Evolutionary conservation across 768 basidiomycete genomes (phyloP).

Genomic region (Tricholoma terreum): DNA sequence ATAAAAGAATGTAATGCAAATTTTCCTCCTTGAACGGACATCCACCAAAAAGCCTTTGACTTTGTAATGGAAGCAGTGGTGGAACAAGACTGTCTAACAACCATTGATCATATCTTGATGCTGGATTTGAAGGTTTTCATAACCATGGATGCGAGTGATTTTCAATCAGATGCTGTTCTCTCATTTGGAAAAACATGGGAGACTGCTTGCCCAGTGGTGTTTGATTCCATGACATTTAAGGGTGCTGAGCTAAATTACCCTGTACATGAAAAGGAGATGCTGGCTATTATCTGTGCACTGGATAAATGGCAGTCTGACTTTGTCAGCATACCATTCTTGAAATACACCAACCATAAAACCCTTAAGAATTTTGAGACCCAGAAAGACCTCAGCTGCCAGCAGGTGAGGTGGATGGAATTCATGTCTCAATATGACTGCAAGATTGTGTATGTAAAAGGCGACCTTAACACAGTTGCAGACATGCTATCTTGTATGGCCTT

Average conservation of each 20-base stretch:
- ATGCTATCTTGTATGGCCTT: slow-evolving; percentile 21
- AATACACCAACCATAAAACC: slow-evolving; percentile 23
- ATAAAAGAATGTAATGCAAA: background rate
- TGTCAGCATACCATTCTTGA: slow-evolving; percentile 8
- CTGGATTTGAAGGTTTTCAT: slow-evolving; percentile 24
- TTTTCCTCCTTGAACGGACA: slow-evolving; percentile 25
- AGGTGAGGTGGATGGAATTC: slow-evolving; percentile 37
- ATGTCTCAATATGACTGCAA: slow-evolving; percentile 20
- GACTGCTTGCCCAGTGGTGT: slow-evolving; percentile 24
- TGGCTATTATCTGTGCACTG: slow-evolving; percentile 27
- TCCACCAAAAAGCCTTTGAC: slow-evolving; percentile 24
- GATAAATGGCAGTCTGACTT: slow-evolving; percentile 19
- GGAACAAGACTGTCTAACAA: slow-evolving; percentile 19
- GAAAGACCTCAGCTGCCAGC: slow-evolving; percentile 8
- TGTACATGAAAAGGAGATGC: slow-evolving; percentile 20
- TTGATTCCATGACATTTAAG: background rate
- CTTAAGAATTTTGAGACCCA: slow-evolving; percentile 12
- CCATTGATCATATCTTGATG: slow-evolving; percentile 21
- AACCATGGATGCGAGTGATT: slow-evolving; percentile 23
- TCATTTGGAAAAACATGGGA: slow-evolving; percentile 25
- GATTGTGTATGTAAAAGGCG: slow-evolving; percentile 26
- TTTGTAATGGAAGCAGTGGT: slow-evolving; percentile 23
- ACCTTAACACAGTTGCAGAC: slow-evolving; percentile 31
- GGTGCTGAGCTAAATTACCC: too few relatives aligned
- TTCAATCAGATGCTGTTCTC: slow-evolving; percentile 21